Base-by-base conservation (phyloP, 2,329 filamentous ascomycete species). In the Aspergillus niger region DNA sequence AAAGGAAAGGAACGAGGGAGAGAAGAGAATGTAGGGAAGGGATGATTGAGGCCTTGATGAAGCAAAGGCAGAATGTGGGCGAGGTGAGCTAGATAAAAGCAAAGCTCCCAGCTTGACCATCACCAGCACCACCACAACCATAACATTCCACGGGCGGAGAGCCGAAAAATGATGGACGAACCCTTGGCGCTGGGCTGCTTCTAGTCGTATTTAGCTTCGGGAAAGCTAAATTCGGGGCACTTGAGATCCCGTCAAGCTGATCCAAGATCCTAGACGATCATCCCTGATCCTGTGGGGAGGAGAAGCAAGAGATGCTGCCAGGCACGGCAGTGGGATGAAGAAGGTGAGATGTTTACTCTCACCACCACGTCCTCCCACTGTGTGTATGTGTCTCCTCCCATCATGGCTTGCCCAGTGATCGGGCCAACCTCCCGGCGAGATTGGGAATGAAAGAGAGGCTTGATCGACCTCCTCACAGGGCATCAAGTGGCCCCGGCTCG, bases 81-180 rank as follows among this genome's bases (percentile, higher is more conserved):
- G 26, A 26, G 17, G 50, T 20, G 30, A 54, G 43, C 43, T n/a
- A 48, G 55, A 28, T 24, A 41, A 44, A 20, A 30, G 38, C 36
- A 36, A n/a, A 59, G 57, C 50, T 59, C 39, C 39, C 28, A 30
- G 24, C 17, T 47, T 49, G 24, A 32, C 6, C 20, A 15, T 8
- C 41, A 49, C 7, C 41, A 44, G 8, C 41, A 24, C 20, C 41
- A 44, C 41, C 41, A 44, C 41, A 20, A 50, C 15, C 26, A 36
- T 36, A 49, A 50, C 56, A 30, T 58, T 58, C 56, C 56, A 58
- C 47, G 55, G 48, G 56, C 47, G 48, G 56, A 58, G 57, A 54
- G 51, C 50, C 49, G 51, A 38, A 59, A 47, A 55, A 10, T 48
- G 57, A 59, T 50, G 57, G 57, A 48, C 57, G 57, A 59, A 59